phyloP scores from a whole-genome alignment of 176 grass and related monocot species.

The Thinopyrum elongatum region DNA sequence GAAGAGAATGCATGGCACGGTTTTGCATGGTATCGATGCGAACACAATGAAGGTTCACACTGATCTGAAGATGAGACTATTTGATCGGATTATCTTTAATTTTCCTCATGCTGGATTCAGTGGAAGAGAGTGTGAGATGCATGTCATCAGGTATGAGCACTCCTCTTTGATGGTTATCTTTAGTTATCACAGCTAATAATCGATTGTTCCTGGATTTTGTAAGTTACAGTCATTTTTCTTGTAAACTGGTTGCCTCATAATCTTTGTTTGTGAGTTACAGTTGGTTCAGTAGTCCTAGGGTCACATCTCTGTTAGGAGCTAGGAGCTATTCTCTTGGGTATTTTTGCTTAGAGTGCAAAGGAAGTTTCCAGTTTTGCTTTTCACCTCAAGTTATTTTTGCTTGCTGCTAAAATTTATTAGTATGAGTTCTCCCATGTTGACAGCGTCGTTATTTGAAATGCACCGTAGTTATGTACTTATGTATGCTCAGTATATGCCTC shows the following conservation, averaged over 20 bases:
- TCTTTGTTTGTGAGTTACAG: neutral
- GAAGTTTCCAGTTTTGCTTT: neutral
- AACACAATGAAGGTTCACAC: slow-evolving; percentile 35
- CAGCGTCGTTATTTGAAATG: neutral
- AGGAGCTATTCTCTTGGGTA: neutral
- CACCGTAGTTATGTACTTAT: neutral
- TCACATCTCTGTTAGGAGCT: neutral
- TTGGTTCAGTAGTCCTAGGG: neutral
- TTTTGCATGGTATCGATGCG: slow-evolving; percentile 44
- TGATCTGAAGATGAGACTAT: slow-evolving; percentile 32
- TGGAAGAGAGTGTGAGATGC: slow-evolving; percentile 33
- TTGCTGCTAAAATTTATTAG: too few relatives aligned
- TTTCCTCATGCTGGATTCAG: slow-evolving; percentile 62
- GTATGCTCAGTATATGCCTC: neutral
- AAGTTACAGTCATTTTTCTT: neutral
- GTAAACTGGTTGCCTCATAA: neutral
- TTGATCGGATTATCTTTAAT: slow-evolving; percentile 67
- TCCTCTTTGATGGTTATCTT: neutral
- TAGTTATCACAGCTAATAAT: neutral
- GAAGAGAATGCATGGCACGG: slow-evolving; percentile 15
- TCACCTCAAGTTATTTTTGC: neutral
- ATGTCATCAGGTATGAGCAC: slow-evolving; percentile 48
- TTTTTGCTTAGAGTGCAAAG: neutral
- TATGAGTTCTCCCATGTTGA: neutral
- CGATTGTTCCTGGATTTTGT: neutral